phyloP scores from a whole-genome alignment of 1,139 yeast genomes.

The Yamadazyma pseudoaaseri region DNA sequence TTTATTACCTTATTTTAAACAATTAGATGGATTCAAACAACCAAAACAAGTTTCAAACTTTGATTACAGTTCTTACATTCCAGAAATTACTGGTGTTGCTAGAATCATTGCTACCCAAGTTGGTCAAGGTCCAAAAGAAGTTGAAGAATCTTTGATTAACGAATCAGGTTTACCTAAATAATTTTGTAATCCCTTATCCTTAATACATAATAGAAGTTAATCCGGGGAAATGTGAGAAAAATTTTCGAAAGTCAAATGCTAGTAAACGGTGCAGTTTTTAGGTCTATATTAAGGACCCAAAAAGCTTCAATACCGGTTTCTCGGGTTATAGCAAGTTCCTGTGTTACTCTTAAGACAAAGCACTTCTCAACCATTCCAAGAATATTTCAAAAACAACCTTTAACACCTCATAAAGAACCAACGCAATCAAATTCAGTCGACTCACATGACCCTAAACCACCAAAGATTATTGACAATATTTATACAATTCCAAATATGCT shows the following conservation, averaged over 20 bases:
- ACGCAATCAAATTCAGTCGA: neutral
- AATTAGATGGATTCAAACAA: slow-evolving; percentile 13
- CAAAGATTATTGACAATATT: slow-evolving; percentile 46
- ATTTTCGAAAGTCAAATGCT: neutral
- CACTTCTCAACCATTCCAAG: neutral
- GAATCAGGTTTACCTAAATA: slow-evolving; percentile 35
- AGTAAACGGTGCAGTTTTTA: neutral
- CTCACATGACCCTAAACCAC: slow-evolving; percentile 4
- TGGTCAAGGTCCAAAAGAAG: slow-evolving; percentile 80
- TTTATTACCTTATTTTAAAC: slow-evolving; percentile 23
- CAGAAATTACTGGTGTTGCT: slow-evolving; percentile 68
- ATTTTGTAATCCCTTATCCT: neutral
- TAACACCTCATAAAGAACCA: neutral
- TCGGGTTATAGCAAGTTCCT: too few species aligned
- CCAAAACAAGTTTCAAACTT: slow-evolving; percentile 7
- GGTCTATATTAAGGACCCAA: neutral
- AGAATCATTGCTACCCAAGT: slow-evolving; percentile 80
- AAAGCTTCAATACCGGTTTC: neutral
- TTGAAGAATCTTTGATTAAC: slow-evolving; percentile 52
- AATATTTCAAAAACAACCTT: neutral
- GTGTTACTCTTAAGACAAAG: too few species aligned
- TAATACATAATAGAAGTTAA: neutral
- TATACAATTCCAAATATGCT: slow-evolving; percentile 84
- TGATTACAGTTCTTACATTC: slow-evolving; percentile 9
- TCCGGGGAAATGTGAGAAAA: slow-evolving; percentile 1